Evolutionary conservation across 169 alveolate genomes (phyloP).

Genomic region (Cryptosporidium sp.): DNA sequence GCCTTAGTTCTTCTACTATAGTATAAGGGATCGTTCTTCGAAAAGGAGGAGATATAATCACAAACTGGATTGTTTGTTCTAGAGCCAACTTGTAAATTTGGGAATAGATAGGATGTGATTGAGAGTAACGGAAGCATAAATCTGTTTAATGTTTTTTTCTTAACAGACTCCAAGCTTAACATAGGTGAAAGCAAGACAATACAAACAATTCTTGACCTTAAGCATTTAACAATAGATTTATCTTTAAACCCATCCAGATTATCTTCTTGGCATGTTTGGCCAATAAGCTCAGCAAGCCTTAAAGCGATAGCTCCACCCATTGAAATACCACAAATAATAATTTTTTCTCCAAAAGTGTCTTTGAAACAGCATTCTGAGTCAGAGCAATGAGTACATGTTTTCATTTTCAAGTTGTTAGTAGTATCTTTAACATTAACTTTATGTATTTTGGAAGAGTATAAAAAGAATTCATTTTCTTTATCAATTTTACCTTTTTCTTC

Average conservation of each 20-base stretch:
- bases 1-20: constrained; percentile 60
- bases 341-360: constrained; percentile 51
- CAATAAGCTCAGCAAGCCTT: constrained; percentile 43
- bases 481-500: neutral
- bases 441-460: constrained; percentile 6
- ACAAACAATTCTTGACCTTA: constrained; percentile 47
- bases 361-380: constrained; percentile 3
- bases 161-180: constrained; percentile 41
- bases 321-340: constrained; percentile 47
- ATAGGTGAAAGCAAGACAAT: constrained; percentile 51
- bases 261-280: constrained; percentile 7
- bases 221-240: constrained; percentile 21
- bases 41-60: constrained; percentile 42
- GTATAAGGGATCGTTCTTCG: constrained; percentile 45
- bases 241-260: neutral
- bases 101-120: constrained; percentile 36
- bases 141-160: constrained; percentile 44
- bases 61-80: constrained; percentile 26
- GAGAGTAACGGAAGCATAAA: constrained; percentile 30
- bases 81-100: constrained; percentile 60
- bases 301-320: constrained; percentile 72
- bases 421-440: neutral
- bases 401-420: neutral
- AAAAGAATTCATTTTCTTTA: constrained; percentile 12
- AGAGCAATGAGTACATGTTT: constrained; percentile 26